Conservation (phyloP, 2,329 filamentous ascomycete genomes). For the Penicillium expansum region DNA sequence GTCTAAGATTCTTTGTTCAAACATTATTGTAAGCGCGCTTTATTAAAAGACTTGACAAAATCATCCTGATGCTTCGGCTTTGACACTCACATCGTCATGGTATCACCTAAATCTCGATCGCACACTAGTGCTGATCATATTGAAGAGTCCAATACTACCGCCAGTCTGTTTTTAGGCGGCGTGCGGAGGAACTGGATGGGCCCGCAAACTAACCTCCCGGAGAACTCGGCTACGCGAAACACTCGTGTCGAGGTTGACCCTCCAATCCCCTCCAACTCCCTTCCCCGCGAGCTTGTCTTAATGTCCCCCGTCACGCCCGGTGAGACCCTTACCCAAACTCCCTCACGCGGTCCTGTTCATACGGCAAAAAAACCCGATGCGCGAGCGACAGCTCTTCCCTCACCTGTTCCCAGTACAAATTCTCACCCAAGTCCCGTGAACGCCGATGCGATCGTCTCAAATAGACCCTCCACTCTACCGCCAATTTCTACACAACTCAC, state of each 20-base stretch:
- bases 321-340: slow-evolving; percentile 5
- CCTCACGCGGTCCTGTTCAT: not conserved
- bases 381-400: slow-evolving; percentile 24
- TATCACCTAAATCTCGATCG: slow-evolving; percentile 8
- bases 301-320: slow-evolving; percentile 25
- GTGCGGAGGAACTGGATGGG: slow-evolving; percentile 42
- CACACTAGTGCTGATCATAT: slow-evolving; percentile 17
- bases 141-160: slow-evolving; percentile 40
- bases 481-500: not conserved
- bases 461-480: not conserved
- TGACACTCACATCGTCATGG: slow-evolving; percentile 3
- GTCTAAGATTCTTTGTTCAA: not conserved
- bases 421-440: slow-evolving; percentile 28
- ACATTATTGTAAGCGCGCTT: not conserved
- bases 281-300: slow-evolving; percentile 2
- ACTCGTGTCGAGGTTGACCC: not conserved
- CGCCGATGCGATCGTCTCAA: slow-evolving; percentile 7
- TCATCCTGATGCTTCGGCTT: not conserved
- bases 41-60: not conserved
- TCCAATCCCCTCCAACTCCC: not conserved
- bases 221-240: not conserved
- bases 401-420: slow-evolving; percentile 31
- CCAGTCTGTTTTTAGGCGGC: slow-evolving; percentile 40
- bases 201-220: not conserved
- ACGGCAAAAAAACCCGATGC: slow-evolving; percentile 8